Conservation (phyloP, 2,329 filamentous ascomycete genomes). For the Hymenoscyphus occultus region DNA sequence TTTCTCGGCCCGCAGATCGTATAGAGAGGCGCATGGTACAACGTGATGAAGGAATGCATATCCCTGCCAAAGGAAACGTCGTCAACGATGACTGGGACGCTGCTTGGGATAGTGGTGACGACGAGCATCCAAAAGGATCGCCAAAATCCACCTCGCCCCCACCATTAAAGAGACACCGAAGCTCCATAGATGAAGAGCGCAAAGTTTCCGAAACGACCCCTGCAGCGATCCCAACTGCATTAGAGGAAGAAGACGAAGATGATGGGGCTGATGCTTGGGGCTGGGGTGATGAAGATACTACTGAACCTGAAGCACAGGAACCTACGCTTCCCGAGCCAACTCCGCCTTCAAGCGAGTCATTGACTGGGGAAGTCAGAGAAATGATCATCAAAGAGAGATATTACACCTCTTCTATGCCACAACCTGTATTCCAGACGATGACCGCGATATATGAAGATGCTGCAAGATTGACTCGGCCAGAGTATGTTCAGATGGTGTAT, state of each 20-base stretch:
- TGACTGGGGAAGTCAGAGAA: slow-evolving; percentile 42
- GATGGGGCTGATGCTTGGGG: slow-evolving; percentile 62
- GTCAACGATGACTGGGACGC: slow-evolving; percentile 68
- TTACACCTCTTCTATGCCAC: slow-evolving; percentile 82
- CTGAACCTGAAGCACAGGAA: slow-evolving; percentile 23
- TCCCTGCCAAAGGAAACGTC: slow-evolving; percentile 51
- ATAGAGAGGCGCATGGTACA: slow-evolving; percentile 80
- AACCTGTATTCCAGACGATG: slow-evolving; percentile 69
- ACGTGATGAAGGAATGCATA: slow-evolving; percentile 61
- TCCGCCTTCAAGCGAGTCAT: neutral
- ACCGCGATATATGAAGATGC: slow-evolving; percentile 58
- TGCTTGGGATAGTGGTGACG: slow-evolving; percentile 64
- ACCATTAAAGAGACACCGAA: slow-evolving; percentile 5
- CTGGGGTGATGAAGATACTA: slow-evolving; percentile 69
- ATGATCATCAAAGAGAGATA: slow-evolving; percentile 82
- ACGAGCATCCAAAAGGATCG: neutral
- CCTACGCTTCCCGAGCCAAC: slow-evolving; percentile 33
- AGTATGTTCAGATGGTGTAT: slow-evolving; percentile 37
- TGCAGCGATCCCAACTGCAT: neutral
- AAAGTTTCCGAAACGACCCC: neutral
- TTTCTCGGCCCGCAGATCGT: slow-evolving; percentile 70
- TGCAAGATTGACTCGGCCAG: slow-evolving; percentile 53
- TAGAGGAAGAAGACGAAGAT: slow-evolving; percentile 37
- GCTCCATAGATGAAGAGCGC: slow-evolving; percentile 13
- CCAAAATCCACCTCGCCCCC: neutral